Evolutionary conservation across 2,329 filamentous ascomycete species (phyloP).

Genomic region (Aureobasidium sp.): DNA sequence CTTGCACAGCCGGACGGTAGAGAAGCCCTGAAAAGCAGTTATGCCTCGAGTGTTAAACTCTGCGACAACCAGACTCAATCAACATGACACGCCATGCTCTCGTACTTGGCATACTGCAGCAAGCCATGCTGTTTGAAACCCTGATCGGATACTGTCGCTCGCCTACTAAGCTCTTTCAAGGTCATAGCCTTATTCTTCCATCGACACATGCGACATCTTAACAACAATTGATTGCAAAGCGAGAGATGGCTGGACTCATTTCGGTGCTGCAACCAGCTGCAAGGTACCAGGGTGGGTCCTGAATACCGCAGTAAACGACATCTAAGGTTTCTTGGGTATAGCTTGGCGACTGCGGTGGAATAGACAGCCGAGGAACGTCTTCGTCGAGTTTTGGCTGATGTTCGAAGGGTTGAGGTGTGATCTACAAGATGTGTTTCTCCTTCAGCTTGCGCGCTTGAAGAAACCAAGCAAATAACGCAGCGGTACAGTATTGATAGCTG

Average conservation of each 20-base stretch:
- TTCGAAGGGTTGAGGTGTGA: not conserved
- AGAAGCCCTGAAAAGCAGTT: not conserved
- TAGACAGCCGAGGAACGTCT: slow-evolving; percentile 5
- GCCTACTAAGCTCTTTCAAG: not conserved
- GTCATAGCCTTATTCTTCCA: not conserved
- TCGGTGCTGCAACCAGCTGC: not conserved
- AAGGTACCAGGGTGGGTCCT: not conserved
- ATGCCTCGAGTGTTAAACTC: not conserved
- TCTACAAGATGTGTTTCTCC: not conserved
- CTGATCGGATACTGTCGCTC: not conserved
- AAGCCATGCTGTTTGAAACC: not conserved
- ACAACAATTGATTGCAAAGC: not conserved
- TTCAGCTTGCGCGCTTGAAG: too few species aligned
- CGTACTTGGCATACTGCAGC: not conserved
- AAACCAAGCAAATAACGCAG: slow-evolving; percentile 1
- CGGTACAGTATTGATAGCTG: not conserved
- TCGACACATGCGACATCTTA: not conserved
- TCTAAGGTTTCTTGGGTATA: not conserved
- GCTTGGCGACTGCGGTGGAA: not conserved
- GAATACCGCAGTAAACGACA: not conserved
- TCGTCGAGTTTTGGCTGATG: not conserved
- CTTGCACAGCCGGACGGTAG: not conserved
- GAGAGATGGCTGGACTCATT: not conserved
- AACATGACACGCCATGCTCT: not conserved
- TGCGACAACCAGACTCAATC: not conserved